These are phyloP conservation scores for Wickerhamiella musiphila DNA, from an alignment of 805 yeast genomes.

Conservation along the genomic window DNA sequence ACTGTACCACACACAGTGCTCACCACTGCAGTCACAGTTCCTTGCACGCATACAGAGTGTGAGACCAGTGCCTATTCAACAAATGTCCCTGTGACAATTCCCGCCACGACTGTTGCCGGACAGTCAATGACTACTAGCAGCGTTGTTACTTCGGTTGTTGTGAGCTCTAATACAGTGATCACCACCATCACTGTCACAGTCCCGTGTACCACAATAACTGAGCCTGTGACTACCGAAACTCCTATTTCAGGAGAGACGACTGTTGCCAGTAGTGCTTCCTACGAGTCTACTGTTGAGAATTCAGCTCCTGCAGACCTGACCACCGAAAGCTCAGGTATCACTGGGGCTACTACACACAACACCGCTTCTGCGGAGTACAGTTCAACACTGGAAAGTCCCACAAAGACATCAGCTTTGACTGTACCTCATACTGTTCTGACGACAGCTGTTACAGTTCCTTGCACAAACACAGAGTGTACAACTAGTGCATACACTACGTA, in stretches of 20 bases:
- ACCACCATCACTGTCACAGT: neutral
- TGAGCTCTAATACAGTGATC: neutral
- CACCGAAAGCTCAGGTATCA: too few relatives aligned
- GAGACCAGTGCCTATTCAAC: conserved; percentile 5
- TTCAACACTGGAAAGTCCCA: too few relatives aligned
- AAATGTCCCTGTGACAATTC: conserved; percentile 5
- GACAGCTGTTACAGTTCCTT: too few relatives aligned
- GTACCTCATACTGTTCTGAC: too few relatives aligned
- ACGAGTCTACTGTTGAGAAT: too few relatives aligned
- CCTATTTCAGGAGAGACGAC: neutral
- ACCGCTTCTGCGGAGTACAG: too few relatives aligned
- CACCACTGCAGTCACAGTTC: conserved; percentile 6
- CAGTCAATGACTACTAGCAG: neutral
- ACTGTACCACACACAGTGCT: too few relatives aligned
- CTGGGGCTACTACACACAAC: too few relatives aligned
- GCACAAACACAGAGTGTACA: too few relatives aligned
- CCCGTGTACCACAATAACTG: neutral
- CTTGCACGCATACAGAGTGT: conserved; percentile 10
- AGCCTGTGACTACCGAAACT: neutral
- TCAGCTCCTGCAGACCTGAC: too few relatives aligned
- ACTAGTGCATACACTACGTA: conserved; percentile 2
- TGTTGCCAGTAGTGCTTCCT: conserved; percentile 1
- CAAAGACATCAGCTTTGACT: too few relatives aligned
- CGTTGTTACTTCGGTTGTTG: neutral
- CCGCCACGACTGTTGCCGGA: conserved; percentile 4